Evolutionary conservation across 2,329 filamentous ascomycete genomes (phyloP).

Genomic region (Penicillium occitanis): DNA sequence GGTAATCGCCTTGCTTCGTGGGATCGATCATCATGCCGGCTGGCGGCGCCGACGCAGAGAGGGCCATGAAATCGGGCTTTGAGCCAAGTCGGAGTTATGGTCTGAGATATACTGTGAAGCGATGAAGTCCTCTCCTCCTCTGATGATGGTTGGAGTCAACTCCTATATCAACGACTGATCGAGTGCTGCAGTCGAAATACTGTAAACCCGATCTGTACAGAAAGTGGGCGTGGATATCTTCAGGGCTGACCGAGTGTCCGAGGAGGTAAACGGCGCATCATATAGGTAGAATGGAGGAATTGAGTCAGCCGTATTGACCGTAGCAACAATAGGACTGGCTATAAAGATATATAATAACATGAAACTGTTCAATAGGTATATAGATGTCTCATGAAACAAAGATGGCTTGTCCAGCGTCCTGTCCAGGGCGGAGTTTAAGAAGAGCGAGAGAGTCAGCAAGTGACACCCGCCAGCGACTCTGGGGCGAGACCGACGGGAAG

Average conservation of each 20-base stretch:
- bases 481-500: conserved; percentile 9
- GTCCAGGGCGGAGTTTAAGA: neutral
- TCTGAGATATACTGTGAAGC: neutral
- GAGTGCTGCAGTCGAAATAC: neutral
- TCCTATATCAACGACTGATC: neutral
- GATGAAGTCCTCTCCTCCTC: neutral
- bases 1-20: conserved; percentile 48
- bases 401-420: neutral
- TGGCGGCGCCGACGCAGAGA: conserved; percentile 27
- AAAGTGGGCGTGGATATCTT: neutral
- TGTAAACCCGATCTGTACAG: neutral
- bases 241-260: neutral
- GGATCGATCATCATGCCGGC: conserved; percentile 42
- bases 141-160: neutral
- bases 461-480: conserved; percentile 1
- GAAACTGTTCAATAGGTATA: neutral
- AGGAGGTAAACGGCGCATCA: conserved; percentile 3
- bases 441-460: neutral
- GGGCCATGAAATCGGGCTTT: conserved; percentile 30
- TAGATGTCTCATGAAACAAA: neutral
- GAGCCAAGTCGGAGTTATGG: neutral
- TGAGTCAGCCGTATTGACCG: neutral
- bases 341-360: conserved; percentile 1
- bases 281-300: neutral
- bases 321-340: neutral